Conservation (phyloP, 1,139 yeast species). For the Geotrichum carabidarum region DNA sequence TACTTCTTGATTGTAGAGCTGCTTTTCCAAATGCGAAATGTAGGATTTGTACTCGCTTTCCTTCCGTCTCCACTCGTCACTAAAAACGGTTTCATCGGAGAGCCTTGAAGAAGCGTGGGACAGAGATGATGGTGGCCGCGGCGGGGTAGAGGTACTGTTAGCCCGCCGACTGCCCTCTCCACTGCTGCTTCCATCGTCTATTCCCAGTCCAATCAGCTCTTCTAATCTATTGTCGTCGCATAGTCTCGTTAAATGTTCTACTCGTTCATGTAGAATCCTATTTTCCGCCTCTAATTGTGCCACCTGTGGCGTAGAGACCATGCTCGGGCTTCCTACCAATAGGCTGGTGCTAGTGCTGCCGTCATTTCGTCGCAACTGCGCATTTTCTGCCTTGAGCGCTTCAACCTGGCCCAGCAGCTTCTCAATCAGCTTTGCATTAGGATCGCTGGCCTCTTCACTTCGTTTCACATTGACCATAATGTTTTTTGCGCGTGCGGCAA, state of each 20-base stretch:
- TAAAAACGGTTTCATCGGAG: not conserved
- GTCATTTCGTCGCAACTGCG: slow-evolving; percentile 24
- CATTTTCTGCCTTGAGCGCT: slow-evolving; percentile 39
- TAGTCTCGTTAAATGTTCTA: slow-evolving; percentile 62
- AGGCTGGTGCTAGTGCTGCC: not conserved
- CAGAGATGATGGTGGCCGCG: slow-evolving; percentile 4
- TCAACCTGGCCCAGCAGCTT: slow-evolving; percentile 38
- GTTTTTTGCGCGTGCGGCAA: slow-evolving; percentile 91
- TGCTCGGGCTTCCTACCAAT: not conserved
- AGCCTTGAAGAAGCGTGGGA: not conserved
- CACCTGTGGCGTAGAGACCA: slow-evolving; percentile 29
- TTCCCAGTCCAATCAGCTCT: slow-evolving; percentile 29
- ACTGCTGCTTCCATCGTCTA: slow-evolving; percentile 15
- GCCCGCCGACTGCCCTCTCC: not conserved
- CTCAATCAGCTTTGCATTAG: slow-evolving; percentile 24
- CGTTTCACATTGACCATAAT: slow-evolving; percentile 63
- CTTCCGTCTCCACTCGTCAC: slow-evolving; percentile 44
- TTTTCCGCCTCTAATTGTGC: slow-evolving; percentile 58
- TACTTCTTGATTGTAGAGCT: slow-evolving; percentile 42
- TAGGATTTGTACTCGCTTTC: slow-evolving; percentile 58
- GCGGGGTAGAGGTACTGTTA: not conserved
- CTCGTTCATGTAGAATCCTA: slow-evolving; percentile 53
- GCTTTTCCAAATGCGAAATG: slow-evolving; percentile 56
- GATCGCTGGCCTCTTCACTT: slow-evolving; percentile 34
- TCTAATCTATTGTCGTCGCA: slow-evolving; percentile 56